A percentile compares a stretch with the other conserved stretches of the same genome.
Evolutionary conservation across 2,329 filamentous ascomycete species (phyloP).

Genomic region (Whalleya microplaca): DNA sequence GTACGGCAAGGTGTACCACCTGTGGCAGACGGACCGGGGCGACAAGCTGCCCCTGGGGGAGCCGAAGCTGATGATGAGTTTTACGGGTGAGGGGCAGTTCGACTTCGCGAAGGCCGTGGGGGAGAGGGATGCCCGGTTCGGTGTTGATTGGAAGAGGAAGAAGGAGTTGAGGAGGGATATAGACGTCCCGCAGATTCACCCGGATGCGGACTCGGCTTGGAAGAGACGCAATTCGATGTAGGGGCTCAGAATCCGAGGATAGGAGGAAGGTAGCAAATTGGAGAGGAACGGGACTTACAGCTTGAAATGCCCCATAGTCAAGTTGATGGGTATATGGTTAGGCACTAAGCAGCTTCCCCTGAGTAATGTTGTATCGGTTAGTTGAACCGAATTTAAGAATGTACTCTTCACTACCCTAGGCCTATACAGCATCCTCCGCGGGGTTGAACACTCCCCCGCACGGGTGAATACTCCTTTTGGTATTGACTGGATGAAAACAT

Average conservation of each 20-base stretch:
- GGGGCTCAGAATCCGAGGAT: background rate
- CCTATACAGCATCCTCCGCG: conserved; percentile 7
- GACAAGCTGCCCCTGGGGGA: conserved; percentile 59
- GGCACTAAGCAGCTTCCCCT: background rate
- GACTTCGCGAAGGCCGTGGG: conserved; percentile 49
- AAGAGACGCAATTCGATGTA: conserved; percentile 34
- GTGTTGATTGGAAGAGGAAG: conserved; percentile 50
- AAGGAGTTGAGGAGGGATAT: conserved; percentile 48
- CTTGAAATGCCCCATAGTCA: background rate
- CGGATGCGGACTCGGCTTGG: conserved; percentile 35
- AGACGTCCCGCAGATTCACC: conserved; percentile 45
- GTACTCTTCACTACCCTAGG: background rate
- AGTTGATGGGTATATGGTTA: background rate
- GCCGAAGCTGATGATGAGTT: conserved; percentile 60
- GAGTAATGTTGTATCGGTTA: background rate
- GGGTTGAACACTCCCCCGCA: conserved; percentile 29
- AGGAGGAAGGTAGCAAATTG: background rate
- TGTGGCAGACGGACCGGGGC: conserved; percentile 83
- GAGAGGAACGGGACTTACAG: background rate
- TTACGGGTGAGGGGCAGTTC: conserved; percentile 52
- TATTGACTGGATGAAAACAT: conserved; percentile 19
- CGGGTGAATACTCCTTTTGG: conserved; percentile 9
- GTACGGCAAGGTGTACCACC: conserved; percentile 84
- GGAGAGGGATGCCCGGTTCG: conserved; percentile 51
- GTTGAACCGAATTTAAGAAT: background rate